Conservation (phyloP, 2,329 filamentous ascomycete species). For the Ceratocystis variospora region DNA sequence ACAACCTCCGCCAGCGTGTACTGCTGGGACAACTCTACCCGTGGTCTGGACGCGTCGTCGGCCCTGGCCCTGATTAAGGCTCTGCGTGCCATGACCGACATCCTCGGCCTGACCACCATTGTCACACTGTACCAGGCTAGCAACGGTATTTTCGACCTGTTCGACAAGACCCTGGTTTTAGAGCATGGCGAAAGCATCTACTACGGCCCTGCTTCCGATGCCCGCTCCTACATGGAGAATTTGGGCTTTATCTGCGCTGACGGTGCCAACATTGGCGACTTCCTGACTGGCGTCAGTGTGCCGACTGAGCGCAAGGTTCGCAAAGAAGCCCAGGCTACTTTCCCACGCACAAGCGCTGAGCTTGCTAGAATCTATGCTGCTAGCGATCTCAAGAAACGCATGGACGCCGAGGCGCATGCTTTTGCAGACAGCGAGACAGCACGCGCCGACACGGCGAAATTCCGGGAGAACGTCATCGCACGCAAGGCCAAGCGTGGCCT, state of each 20-base stretch:
- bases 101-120: constrained; percentile 50
- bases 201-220: constrained; percentile 46
- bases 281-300: constrained; percentile 55
- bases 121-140: constrained; percentile 65
- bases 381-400: constrained; percentile 35
- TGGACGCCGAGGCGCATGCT: constrained; percentile 39
- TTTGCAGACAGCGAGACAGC: constrained; percentile 40
- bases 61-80: constrained; percentile 63
- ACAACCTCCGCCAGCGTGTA: constrained; percentile 45
- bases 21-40: constrained; percentile 59
- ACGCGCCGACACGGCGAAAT: constrained; percentile 37
- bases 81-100: constrained; percentile 51
- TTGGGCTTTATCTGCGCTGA: constrained; percentile 54
- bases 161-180: constrained; percentile 45
- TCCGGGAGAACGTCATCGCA: constrained; percentile 36
- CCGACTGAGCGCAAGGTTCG: constrained; percentile 54
- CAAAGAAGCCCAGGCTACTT: constrained; percentile 28
- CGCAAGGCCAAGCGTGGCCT: constrained; percentile 42
- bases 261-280: constrained; percentile 56
- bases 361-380: constrained; percentile 39
- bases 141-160: constrained; percentile 49
- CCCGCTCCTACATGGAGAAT: constrained; percentile 50
- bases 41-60: constrained; percentile 62
- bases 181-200: constrained; percentile 50
- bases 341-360: constrained; percentile 33